Conservation (phyloP, 371 early-diverging fungal species). For the Basidiobolus meristosporus region DNA sequence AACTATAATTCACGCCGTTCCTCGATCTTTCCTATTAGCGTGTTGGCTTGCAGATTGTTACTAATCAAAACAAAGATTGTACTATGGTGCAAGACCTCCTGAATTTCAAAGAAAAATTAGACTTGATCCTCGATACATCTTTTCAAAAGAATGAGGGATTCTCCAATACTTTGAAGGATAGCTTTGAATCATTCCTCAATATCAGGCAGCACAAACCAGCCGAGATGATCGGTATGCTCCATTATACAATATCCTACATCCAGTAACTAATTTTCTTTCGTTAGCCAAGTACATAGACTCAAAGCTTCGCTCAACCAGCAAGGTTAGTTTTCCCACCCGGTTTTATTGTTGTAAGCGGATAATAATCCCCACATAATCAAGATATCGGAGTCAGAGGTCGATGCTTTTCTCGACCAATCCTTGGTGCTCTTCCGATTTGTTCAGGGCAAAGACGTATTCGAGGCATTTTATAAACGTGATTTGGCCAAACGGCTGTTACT, state of each 20-base stretch:
- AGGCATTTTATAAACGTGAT: conserved; percentile 82
- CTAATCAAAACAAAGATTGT: conserved; percentile 23
- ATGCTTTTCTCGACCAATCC: conserved; percentile 54
- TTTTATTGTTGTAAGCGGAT: no score
- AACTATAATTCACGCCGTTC: no score
- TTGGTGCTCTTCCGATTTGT: conserved; percentile 76
- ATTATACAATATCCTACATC: no score
- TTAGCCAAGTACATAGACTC: no score
- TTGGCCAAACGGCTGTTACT: conserved; percentile 74
- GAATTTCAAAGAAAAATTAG: conserved; percentile 41
- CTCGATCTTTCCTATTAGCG: no score
- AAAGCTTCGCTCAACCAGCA: no score
- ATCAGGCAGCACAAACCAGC: conserved; percentile 69
- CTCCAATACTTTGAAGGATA: conserved; percentile 49
- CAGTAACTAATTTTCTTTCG: no score
- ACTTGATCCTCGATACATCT: conserved; percentile 27
- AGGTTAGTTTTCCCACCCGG: no score
- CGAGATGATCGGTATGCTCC: conserved; percentile 65
- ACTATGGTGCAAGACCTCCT: conserved; percentile 48
- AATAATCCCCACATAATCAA: no score
- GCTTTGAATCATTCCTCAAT: conserved; percentile 78
- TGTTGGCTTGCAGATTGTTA: conserved; percentile 29
- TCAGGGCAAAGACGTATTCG: conserved; percentile 89
- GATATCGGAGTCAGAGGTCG: conserved; percentile 55
- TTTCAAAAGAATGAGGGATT: conserved; percentile 42